A percentile compares a stretch with the other conserved stretches of the same genome.
These are phyloP conservation scores for Bretziella fagacearum DNA, from an alignment of 2,329 filamentous ascomycete genomes.

Conservation along the genomic window DNA sequence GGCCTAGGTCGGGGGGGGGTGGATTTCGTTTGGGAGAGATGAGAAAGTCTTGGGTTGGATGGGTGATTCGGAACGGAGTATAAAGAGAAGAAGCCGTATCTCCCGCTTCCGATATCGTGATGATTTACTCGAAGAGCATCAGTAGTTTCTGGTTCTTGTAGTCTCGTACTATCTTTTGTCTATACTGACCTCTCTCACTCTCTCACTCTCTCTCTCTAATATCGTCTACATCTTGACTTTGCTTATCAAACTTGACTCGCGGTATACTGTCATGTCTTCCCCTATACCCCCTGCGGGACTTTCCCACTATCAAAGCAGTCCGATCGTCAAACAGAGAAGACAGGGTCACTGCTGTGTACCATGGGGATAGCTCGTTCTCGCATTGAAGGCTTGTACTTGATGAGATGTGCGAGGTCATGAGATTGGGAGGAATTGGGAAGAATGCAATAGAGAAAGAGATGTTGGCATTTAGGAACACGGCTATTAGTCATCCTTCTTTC, in stretches of 20 bases:
- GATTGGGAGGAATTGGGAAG: too few relatives aligned
- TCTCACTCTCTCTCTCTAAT: background rate
- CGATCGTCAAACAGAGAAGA: slow-evolving; percentile 56
- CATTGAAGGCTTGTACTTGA: too few relatives aligned
- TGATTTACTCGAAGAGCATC: background rate
- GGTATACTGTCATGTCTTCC: background rate
- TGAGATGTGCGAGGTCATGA: too few relatives aligned
- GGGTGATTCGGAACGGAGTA: background rate
- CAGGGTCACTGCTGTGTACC: slow-evolving; percentile 30
- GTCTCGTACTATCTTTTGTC: too few relatives aligned
- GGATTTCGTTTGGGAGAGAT: background rate
- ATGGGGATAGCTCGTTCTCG: too few relatives aligned
- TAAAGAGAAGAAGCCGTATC: background rate
- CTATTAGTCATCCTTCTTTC: too few relatives aligned
- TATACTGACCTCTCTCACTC: background rate
- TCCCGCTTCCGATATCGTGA: background rate
- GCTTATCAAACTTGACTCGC: too few relatives aligned
- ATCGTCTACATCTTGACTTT: background rate
- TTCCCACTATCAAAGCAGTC: slow-evolving; percentile 61
- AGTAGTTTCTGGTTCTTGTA: background rate
- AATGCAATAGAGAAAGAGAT: too few relatives aligned
- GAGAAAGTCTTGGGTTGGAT: background rate
- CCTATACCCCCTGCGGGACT: slow-evolving; percentile 20
- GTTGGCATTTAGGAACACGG: too few relatives aligned
- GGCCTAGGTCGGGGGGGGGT: background rate